Base-by-base conservation (phyloP, 352 stramenopile genomes). In the Phytopythium chamaehyphon region DNA sequence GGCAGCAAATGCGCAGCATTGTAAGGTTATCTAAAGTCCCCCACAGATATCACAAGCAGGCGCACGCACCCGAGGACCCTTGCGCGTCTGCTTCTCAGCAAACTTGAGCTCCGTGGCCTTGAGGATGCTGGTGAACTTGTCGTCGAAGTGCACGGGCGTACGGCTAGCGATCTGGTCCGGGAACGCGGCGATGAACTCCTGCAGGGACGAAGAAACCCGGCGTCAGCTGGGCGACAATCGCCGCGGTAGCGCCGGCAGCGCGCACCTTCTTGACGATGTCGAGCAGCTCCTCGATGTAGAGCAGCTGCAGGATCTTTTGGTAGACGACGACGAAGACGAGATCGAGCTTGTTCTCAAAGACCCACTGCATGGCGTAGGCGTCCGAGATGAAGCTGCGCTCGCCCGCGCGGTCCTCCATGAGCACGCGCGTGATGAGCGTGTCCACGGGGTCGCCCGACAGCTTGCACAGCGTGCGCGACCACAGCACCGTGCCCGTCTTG, bases 311-410 rank as follows among this genome's bases (percentile, higher is more conserved):
- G 45, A 95, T 92, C 59, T 92, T 95, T 63, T 97, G 87, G 57
- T 96, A 97, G 5, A 97, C 87, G 42, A 95, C 85, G 37, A 96
- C 90, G 49, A 97, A 96, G 19, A 97, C 88, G 36, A 96, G 51
- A 49, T 95, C 87, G 31, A 94, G 67, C 61, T 96, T 95, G 75
- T 97, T 97, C 67, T 93, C 86, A 42, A 96, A 93, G 35, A 74
- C 74, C 87, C 88, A 97, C 52, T 96, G 88, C 76, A 97, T 86
- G 33, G 74, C 76, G 71, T 97, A 96, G 24, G 72, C 67, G 63
- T 90, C 83, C 50, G 77, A 69, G 40, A 90, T 79, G 68, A 95
- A 95, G 55, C 86, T 86, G 59, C 87, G 83, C 60, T 92, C 83
- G 36, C 85, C 85, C 11, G 85, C 64, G 52, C 88, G 79, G 63